These are phyloP conservation scores for Isatis lusitanica DNA, from an alignment of 441 rosid genomes.

Conservation along the genomic window DNA sequence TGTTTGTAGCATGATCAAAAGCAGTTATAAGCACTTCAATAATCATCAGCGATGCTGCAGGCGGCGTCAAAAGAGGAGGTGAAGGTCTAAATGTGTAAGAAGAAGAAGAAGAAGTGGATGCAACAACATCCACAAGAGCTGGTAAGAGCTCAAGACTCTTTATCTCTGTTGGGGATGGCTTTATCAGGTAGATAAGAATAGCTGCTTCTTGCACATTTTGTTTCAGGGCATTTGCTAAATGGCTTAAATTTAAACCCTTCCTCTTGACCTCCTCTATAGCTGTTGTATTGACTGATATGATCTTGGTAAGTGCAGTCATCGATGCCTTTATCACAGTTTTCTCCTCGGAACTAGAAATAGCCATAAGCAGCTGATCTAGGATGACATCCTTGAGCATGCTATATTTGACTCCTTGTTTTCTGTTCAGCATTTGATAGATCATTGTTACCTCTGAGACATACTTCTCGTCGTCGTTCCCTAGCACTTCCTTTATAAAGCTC, in stretches of 20 bases:
- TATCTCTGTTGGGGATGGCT: conserved; percentile 86
- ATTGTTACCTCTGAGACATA: conserved; percentile 65
- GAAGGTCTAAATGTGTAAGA: conserved; percentile 42
- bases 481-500: conserved; percentile 57
- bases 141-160: conserved; percentile 84
- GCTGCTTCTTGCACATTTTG: conserved; percentile 88
- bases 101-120: conserved; percentile 41
- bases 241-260: conserved; percentile 63
- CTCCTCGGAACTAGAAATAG: conserved; percentile 70
- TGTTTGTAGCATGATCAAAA: conserved; percentile 77
- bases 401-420: conserved; percentile 59
- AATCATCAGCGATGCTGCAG: conserved; percentile 84
- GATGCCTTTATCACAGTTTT: conserved; percentile 69
- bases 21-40: conserved; percentile 86
- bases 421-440: conserved; percentile 63
- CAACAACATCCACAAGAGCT: conserved; percentile 70
- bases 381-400: conserved; percentile 69
- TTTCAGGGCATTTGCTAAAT: conserved; percentile 75
- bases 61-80: conserved; percentile 63
- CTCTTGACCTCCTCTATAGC: conserved; percentile 68
- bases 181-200: conserved; percentile 68
- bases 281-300: conserved; percentile 57
- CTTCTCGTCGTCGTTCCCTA: conserved; percentile 58
- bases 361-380: conserved; percentile 66
- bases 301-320: conserved; percentile 63